Evolutionary conservation across 495 filamentous ascomycete species (phyloP), one percentile per base, ranked within the genome.

Genomic region (Penicillium paxilli): DNA sequence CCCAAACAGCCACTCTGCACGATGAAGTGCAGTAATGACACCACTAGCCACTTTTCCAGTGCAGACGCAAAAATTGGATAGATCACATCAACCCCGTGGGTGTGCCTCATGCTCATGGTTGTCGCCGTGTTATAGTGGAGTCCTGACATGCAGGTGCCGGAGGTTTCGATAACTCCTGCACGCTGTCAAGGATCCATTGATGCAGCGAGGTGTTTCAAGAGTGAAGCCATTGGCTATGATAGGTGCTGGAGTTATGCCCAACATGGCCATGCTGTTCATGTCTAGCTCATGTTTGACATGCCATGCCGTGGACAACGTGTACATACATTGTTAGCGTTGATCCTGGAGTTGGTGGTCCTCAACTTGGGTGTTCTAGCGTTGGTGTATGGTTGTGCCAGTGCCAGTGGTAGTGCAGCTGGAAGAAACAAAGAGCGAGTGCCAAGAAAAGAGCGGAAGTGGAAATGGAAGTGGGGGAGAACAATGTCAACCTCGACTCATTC

Each of bases 391-490:
- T n/a, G n/a, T n/a, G n/a, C n/a, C n/a, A n/a, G n/a, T n/a, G n/a
- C n/a, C n/a, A n/a, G n/a, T n/a, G n/a, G n/a, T n/a, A n/a, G n/a
- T n/a, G n/a, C n/a, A n/a, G n/a, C n/a, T n/a, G n/a, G n/a, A n/a
- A n/a, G n/a, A n/a, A n/a, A n/a, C n/a, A n/a, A n/a, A n/a, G n/a
- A n/a, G n/a, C n/a, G n/a, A n/a, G n/a, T n/a, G n/a, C n/a, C n/a
- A n/a, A n/a, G n/a, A n/a, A n/a, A n/a, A n/a, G n/a, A n/a, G n/a
- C n/a, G 11, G 33, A 44, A 35, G 30, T 32, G 30, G 30, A 32
- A 56, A n/a, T n/a, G 33, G 16, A 60, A 54, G 52, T 54, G 56
- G 52, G 50, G 56, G 54, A 64, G 59, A 61, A 66, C 57, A 64
- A 64, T 59, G 55, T 21, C 48, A 52, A 57, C 52, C 47, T 52